A percentile compares a stretch with the other conserved stretches of the same genome.
phyloP scores from a whole-genome alignment of 2,329 filamentous ascomycete species.

The Neonectria ditissima region DNA sequence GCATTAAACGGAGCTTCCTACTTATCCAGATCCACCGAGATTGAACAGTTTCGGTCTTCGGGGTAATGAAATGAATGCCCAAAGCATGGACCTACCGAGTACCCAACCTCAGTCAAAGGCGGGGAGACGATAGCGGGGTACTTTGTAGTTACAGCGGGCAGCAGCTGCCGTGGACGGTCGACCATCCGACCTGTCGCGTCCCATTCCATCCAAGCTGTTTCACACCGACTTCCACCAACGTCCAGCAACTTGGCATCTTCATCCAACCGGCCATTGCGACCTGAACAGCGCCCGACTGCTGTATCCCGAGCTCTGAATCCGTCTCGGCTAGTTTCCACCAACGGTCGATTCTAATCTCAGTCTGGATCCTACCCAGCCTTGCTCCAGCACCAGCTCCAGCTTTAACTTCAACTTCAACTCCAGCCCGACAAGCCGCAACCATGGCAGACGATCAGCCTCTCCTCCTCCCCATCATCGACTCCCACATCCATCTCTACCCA shows the following conservation, averaged over 20 bases:
- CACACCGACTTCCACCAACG: slow-evolving; percentile 22
- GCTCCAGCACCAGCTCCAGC: too few relatives aligned
- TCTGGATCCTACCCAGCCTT: background rate
- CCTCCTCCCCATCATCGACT: slow-evolving; percentile 79
- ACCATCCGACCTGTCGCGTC: slow-evolving; percentile 8
- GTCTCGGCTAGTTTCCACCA: background rate
- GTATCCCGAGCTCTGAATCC: background rate
- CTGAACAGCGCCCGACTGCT: background rate
- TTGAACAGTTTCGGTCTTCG: slow-evolving; percentile 20
- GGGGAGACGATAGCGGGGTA: slow-evolving; percentile 25
- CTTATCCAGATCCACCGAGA: background rate
- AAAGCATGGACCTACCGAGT: background rate
- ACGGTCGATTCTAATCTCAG: background rate
- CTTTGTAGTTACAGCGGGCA: slow-evolving; percentile 9
- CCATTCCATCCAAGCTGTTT: slow-evolving; percentile 1
- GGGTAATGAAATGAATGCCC: slow-evolving; percentile 12
- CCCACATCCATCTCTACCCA: slow-evolving; percentile 92
- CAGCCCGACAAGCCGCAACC: slow-evolving; percentile 27
- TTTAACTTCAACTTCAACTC: background rate
- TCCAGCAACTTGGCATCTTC: slow-evolving; percentile 9
- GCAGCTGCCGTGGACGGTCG: slow-evolving; percentile 6
- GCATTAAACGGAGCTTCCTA: too few relatives aligned
- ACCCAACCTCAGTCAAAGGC: slow-evolving; percentile 20
- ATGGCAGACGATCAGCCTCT: slow-evolving; percentile 55
- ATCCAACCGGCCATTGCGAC: background rate